These are phyloP conservation scores for Cetradonia linearis DNA, from an alignment of 495 filamentous ascomycete species.

Conservation along the genomic window DNA sequence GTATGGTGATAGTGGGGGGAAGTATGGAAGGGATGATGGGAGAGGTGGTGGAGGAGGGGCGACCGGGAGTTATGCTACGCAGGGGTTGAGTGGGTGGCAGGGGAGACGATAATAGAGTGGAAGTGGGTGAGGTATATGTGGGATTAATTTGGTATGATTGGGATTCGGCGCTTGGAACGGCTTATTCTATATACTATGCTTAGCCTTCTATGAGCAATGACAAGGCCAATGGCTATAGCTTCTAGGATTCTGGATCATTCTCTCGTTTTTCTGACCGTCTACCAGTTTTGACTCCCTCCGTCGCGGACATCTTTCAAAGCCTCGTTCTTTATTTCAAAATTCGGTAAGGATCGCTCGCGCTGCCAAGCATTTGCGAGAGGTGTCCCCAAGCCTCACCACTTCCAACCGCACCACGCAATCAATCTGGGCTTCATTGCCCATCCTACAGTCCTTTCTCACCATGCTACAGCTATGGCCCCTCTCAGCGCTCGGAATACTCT, in stretches of 20 bases:
- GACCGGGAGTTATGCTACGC: constrained; percentile 21
- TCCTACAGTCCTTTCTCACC: too few relatives aligned
- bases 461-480: constrained; percentile 12
- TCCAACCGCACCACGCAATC: background rate
- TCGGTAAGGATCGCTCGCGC: too few relatives aligned
- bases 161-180: too few relatives aligned
- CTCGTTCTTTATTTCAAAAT: too few relatives aligned
- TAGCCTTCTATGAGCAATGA: background rate
- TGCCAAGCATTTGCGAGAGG: too few relatives aligned
- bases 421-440: background rate
- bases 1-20: constrained; percentile 30
- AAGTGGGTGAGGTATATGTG: background rate
- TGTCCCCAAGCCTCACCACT: background rate
- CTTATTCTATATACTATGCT: too few relatives aligned
- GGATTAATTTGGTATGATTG: background rate
- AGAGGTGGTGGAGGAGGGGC: constrained; percentile 15
- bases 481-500: constrained; percentile 4
- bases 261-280: background rate
- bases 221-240: background rate
- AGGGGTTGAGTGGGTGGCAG: constrained; percentile 23
- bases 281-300: background rate
- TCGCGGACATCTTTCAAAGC: background rate
- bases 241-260: background rate
- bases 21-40: constrained; percentile 15
- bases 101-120: constrained; percentile 12